Percentiles rank a stretch among this genome's conserved stretches.
These are phyloP conservation scores for Phytopythium oedochilum DNA, from an alignment of 352 stramenopile genomes.

Conservation along the genomic window DNA sequence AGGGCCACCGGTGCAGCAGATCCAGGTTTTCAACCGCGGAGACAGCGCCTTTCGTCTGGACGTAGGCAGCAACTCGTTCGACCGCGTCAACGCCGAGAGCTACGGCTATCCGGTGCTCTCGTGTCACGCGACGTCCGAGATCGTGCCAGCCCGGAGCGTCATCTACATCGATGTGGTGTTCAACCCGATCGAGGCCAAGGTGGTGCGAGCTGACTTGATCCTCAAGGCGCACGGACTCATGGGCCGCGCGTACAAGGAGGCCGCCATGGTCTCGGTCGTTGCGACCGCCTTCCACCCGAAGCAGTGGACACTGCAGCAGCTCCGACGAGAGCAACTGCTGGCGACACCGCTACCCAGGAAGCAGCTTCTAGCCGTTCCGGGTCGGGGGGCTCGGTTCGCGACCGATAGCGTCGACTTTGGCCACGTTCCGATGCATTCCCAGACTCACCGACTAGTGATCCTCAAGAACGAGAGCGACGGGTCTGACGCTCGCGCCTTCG, in stretches of 20 bases:
- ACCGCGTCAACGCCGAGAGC: constrained; percentile 44
- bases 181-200: constrained; percentile 58
- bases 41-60: constrained; percentile 68
- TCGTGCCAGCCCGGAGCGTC: constrained; percentile 55
- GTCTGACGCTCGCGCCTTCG: constrained; percentile 11
- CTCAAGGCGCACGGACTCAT: constrained; percentile 70
- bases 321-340: constrained; percentile 22
- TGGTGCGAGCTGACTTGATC: constrained; percentile 43
- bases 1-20: constrained; percentile 55
- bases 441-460: constrained; percentile 40
- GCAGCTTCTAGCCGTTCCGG: constrained; percentile 29
- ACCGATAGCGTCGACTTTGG: constrained; percentile 53
- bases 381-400: constrained; percentile 40
- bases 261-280: constrained; percentile 52
- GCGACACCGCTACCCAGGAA: constrained; percentile 14
- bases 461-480: constrained; percentile 33
- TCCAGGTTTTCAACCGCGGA: constrained; percentile 74
- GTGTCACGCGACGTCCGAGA: constrained; percentile 44
- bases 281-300: constrained; percentile 53
- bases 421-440: constrained; percentile 51
- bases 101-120: constrained; percentile 52
- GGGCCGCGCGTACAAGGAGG: constrained; percentile 61
- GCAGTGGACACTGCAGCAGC: constrained; percentile 25
- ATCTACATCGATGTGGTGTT: constrained; percentile 75
- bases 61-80: constrained; percentile 47